phyloP scores from a whole-genome alignment of 2,329 filamentous ascomycete species.

The Talaromyces sp. region DNA sequence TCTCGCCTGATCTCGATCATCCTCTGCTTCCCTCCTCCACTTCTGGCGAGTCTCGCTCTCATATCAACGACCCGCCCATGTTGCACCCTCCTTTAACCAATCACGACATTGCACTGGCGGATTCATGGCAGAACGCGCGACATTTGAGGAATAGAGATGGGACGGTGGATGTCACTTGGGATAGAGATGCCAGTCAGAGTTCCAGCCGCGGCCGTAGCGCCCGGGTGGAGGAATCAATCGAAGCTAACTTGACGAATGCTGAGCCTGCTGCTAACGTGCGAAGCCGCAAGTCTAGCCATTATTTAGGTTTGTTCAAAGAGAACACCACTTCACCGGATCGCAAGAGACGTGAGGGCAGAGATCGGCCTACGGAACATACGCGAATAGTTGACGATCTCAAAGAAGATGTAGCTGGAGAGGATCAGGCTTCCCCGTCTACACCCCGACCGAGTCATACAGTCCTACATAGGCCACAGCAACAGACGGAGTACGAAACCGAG shows the following conservation, averaged over 20 bases:
- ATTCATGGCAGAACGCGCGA: conserved; percentile 21
- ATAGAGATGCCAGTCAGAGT: conserved; percentile 34
- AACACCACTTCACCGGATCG: conserved; percentile 55
- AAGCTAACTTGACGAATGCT: conserved; percentile 59
- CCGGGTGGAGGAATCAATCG: conserved; percentile 60
- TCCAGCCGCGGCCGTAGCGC: conserved; percentile 43
- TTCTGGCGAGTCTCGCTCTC: conserved; percentile 27
- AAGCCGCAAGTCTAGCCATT: conserved; percentile 64
- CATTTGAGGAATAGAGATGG: conserved; percentile 25
- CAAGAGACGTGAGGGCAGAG: conserved; percentile 48
- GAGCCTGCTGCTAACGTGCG: conserved; percentile 55
- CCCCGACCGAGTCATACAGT: conserved; percentile 17
- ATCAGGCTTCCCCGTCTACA: conserved; percentile 3
- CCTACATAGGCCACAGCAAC: conserved; percentile 20
- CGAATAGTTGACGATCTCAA: conserved; percentile 23
- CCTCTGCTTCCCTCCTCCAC: conserved; percentile 28
- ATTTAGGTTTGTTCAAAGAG: conserved; percentile 63
- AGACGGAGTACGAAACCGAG: conserved; percentile 20
- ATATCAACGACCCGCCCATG: conserved; percentile 23
- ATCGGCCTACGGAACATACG: conserved; percentile 37
- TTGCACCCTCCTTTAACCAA: conserved; percentile 21
- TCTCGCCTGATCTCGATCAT: conserved; percentile 17
- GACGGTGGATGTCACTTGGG: conserved; percentile 25
- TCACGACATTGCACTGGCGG: conserved; percentile 20
- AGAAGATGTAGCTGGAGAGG: conserved; percentile 9